A percentile compares a stretch with the other conserved stretches of the same genome.
Conservation (phyloP, 164 flowering plant genomes). For the Umbilicus rupestris region DNA sequence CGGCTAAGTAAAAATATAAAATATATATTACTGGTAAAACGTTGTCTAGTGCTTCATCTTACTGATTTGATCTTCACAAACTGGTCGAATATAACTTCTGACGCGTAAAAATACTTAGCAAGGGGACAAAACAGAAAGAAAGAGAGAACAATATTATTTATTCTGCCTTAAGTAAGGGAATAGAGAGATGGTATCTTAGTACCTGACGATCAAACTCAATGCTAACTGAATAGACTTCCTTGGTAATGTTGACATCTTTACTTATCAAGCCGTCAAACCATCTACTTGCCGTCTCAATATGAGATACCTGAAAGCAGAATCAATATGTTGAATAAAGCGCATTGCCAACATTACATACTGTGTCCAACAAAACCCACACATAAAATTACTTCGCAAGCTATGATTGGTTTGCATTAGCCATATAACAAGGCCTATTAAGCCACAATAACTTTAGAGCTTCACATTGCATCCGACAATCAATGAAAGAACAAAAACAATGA, state of each 20-base stretch:
- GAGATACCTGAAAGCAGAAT: conserved; percentile 21
- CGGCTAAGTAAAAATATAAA: neutral
- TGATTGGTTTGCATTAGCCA: neutral
- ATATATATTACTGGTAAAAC: neutral
- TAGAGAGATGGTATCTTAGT: neutral
- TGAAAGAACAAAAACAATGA: neutral
- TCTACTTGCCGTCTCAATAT: conserved; percentile 36
- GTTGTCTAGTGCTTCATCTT: neutral
- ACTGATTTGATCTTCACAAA: neutral
- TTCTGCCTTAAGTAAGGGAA: neutral
- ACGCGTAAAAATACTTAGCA: neutral
- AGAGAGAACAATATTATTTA: neutral
- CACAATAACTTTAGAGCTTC: neutral
- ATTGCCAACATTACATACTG: neutral
- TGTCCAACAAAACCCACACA: neutral
- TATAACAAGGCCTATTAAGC: neutral
- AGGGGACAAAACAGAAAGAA: neutral
- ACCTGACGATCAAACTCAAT: conserved; percentile 92
- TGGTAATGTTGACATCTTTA: conserved; percentile 52
- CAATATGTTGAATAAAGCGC: neutral
- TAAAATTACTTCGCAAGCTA: neutral
- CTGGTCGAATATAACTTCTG: neutral
- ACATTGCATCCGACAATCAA: neutral
- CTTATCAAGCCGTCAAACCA: conserved; percentile 74
- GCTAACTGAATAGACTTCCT: conserved; percentile 65